A percentile compares a stretch with the other conserved stretches of the same genome.
Evolutionary conservation across 2,329 filamentous ascomycete species (phyloP).

Genomic region (Ophiostoma himal-ulmi): DNA sequence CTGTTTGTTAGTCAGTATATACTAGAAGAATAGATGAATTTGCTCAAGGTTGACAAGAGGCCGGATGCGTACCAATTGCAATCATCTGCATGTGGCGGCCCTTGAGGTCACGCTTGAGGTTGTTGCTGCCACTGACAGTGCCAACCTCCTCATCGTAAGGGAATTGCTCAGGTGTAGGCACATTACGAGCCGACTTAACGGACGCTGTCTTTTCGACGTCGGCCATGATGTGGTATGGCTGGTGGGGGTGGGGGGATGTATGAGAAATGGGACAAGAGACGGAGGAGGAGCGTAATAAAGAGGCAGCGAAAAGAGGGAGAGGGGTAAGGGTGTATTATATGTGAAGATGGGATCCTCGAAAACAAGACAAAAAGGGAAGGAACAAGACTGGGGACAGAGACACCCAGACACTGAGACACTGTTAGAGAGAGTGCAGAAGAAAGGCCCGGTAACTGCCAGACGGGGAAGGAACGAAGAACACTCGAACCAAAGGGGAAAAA

Average conservation of each 20-base stretch:
- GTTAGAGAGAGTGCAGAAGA: not conserved
- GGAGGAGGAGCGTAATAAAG: not conserved
- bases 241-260: not conserved
- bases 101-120: slow-evolving; percentile 36
- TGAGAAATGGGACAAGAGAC: not conserved
- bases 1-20: slow-evolving; percentile 26
- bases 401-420: too few relatives aligned
- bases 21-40: not conserved
- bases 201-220: slow-evolving; percentile 10
- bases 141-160: slow-evolving; percentile 36
- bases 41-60: too few relatives aligned
- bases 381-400: not conserved
- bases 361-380: not conserved
- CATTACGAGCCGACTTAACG: slow-evolving; percentile 12
- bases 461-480: not conserved
- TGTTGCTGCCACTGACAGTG: slow-evolving; percentile 28
- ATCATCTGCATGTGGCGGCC: slow-evolving; percentile 44
- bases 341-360: not conserved
- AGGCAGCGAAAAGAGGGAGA: not conserved
- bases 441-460: not conserved
- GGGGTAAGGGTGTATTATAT: slow-evolving; percentile 3
- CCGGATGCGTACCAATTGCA: slow-evolving; percentile 36
- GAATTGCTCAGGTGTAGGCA: slow-evolving; percentile 9
- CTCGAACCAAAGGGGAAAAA: not conserved
- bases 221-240: slow-evolving; percentile 2